A percentile compares a stretch with the other conserved stretches of the same genome.
phyloP scores from a whole-genome alignment of 192 early-diverging fungal species.

The Backusella psychrophila region DNA sequence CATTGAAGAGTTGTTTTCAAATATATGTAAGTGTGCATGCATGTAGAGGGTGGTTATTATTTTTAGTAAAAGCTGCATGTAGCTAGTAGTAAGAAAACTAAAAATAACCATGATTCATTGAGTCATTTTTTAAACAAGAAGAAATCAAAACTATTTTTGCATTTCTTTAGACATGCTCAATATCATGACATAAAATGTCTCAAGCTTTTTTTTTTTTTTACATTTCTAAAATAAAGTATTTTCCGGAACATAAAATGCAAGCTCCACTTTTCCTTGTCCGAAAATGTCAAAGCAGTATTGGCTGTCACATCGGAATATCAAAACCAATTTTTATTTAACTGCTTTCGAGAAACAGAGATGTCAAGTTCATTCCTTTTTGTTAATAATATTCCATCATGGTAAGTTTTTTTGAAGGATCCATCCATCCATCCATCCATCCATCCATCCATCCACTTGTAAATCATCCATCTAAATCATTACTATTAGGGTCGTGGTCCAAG shows the following conservation, averaged over 20 bases:
- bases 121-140: too few relatives aligned
- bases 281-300: too few relatives aligned
- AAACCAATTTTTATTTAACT: not conserved
- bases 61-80: not conserved
- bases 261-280: too few relatives aligned
- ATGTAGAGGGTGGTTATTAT: not conserved
- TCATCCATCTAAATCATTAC: conserved; percentile 14
- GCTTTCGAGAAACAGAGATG: not conserved
- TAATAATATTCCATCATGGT: conserved; percentile 3
- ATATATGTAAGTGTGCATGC: not conserved
- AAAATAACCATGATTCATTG: too few relatives aligned
- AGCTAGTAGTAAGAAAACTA: too few relatives aligned
- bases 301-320: not conserved
- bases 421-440: not conserved
- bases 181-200: too few relatives aligned
- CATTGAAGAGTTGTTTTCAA: not conserved
- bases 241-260: too few relatives aligned
- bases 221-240: too few relatives aligned
- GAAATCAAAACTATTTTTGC: too few relatives aligned
- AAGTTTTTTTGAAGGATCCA: not conserved
- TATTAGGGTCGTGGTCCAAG: conserved; percentile 70
- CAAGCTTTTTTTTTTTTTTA: too few relatives aligned
- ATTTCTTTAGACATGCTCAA: too few relatives aligned
- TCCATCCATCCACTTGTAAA: not conserved
- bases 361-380: not conserved